A percentile compares a stretch with the other conserved stretches of the same genome.
These are phyloP conservation scores for Trichoderma sp. DNA, from an alignment of 2,329 filamentous ascomycete genomes.

Conservation along the genomic window DNA sequence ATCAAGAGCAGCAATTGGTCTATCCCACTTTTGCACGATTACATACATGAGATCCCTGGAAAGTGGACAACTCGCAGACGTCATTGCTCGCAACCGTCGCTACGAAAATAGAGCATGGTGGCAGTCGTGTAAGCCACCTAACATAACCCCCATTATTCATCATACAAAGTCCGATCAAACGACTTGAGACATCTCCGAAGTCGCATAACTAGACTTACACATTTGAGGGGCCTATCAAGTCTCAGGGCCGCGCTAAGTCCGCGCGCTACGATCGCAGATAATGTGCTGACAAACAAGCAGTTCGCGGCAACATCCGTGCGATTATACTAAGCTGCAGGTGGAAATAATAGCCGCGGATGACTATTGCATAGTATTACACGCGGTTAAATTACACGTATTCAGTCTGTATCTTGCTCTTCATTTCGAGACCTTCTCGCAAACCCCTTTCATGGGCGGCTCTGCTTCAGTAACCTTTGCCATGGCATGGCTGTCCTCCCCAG, in stretches of 20 bases:
- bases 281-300: background rate
- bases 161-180: background rate
- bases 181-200: background rate
- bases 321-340: background rate
- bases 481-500: background rate
- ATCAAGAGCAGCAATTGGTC: background rate
- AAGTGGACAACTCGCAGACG: background rate
- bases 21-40: background rate
- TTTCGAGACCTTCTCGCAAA: background rate
- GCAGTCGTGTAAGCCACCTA: background rate
- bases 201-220: background rate
- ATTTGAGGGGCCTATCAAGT: background rate
- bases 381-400: background rate
- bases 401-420: background rate
- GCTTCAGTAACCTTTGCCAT: background rate
- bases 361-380: background rate
- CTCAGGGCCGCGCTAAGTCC: conserved; percentile 1
- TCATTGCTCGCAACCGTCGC: background rate
- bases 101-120: background rate
- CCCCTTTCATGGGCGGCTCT: background rate
- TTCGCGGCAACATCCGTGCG: background rate
- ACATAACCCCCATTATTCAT: background rate
- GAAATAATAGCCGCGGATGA: background rate
- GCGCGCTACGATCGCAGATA: background rate
- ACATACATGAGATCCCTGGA: background rate